Evolutionary conservation across 1,284 basidiomycete genomes (phyloP).

Genomic region (Pseudozyma hubeiensis): DNA sequence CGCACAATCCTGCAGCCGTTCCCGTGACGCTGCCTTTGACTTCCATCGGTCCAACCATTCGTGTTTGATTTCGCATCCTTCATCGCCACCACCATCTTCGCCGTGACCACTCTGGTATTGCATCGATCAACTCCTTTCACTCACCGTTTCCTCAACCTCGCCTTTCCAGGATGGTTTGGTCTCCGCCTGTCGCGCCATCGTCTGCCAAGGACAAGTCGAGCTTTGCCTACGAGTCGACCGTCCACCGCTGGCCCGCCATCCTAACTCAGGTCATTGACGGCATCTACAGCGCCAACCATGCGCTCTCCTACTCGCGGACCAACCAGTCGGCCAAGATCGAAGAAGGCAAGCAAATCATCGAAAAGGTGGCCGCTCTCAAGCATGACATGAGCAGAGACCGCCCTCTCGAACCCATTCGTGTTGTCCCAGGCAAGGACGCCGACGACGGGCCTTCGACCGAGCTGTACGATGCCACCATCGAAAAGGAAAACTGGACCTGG

Average conservation of each 20-base stretch:
- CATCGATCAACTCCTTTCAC: not conserved
- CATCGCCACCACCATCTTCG: not conserved
- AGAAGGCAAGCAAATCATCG: slow-evolving; percentile 84
- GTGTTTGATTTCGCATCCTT: not conserved
- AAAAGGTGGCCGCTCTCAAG: slow-evolving; percentile 82
- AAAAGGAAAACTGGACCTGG: slow-evolving; percentile 77
- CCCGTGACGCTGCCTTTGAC: slow-evolving; percentile 1
- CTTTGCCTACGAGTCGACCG: slow-evolving; percentile 75
- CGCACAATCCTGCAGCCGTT: slow-evolving; percentile 4
- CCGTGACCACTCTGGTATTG: not conserved
- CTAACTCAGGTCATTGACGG: slow-evolving; percentile 82
- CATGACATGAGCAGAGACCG: slow-evolving; percentile 88
- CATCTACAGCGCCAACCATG: slow-evolving; percentile 72
- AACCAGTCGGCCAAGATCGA: slow-evolving; percentile 72
- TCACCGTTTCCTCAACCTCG: not conserved
- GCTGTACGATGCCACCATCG: slow-evolving; percentile 54
- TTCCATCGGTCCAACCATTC: not conserved
- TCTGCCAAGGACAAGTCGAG: slow-evolving; percentile 56
- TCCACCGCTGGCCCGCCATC: slow-evolving; percentile 88
- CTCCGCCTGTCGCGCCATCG: slow-evolving; percentile 38
- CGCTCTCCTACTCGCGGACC: slow-evolving; percentile 61
- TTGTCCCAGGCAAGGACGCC: slow-evolving; percentile 35
- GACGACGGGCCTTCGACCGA: slow-evolving; percentile 77
- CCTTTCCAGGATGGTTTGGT: slow-evolving; percentile 41
- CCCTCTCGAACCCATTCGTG: slow-evolving; percentile 73